Conservation (phyloP, 306 rosid species). For the Albizia julibrissin region DNA sequence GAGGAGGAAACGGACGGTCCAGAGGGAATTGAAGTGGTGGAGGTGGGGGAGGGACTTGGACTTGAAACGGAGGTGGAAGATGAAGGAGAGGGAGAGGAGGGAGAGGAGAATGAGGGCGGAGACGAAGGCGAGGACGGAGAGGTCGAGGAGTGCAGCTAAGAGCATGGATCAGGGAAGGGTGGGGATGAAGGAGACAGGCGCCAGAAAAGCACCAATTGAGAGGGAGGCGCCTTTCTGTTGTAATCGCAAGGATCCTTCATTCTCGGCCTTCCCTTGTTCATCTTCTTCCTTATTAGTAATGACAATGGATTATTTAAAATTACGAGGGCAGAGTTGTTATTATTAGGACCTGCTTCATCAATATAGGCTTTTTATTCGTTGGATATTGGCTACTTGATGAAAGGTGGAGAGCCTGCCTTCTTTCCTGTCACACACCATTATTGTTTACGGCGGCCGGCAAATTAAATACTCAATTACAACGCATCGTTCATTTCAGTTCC, state of each 20-base stretch:
- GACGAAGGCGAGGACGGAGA: constrained; percentile 49
- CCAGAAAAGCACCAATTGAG: not conserved
- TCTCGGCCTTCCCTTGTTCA: not conserved
- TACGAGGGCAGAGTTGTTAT: too few relatives aligned
- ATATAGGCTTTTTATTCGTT: not conserved
- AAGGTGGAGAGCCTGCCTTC: not conserved
- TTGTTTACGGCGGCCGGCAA: not conserved
- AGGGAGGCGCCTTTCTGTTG: not conserved
- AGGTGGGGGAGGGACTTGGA: constrained; percentile 58
- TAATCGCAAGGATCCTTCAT: not conserved
- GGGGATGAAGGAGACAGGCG: too few relatives aligned
- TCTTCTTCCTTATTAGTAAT: not conserved
- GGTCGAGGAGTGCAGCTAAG: constrained; percentile 40
- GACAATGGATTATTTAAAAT: too few relatives aligned
- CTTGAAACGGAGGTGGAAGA: constrained; percentile 74
- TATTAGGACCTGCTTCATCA: too few relatives aligned
- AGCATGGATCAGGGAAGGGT: constrained; percentile 36
- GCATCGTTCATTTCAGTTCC: not conserved
- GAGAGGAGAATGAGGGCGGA: constrained; percentile 56
- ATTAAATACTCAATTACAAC: not conserved
- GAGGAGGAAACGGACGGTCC: constrained; percentile 79
- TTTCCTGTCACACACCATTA: not conserved
- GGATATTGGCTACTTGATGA: not conserved
- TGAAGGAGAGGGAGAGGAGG: constrained; percentile 56
- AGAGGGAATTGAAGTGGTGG: constrained; percentile 70